phyloP scores from a whole-genome alignment of 2,329 filamentous ascomycete species.

The Epichloe elymi region DNA sequence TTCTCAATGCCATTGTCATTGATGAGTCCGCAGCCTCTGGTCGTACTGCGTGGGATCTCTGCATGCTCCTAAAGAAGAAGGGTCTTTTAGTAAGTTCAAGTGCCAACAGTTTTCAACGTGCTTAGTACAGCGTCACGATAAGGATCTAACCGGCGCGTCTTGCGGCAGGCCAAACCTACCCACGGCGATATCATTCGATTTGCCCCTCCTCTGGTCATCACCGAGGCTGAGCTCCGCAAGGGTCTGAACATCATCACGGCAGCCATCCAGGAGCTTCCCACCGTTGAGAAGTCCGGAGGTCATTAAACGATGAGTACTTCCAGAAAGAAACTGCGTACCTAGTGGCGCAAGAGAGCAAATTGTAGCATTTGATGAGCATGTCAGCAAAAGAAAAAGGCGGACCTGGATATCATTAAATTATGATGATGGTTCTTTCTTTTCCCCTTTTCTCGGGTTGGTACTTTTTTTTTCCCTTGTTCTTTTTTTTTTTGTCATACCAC shows the following conservation, averaged over 20 bases:
- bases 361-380: conserved; percentile 9
- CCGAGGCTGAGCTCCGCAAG: conserved; percentile 68
- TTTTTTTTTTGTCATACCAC: background rate
- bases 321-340: background rate
- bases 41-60: conserved; percentile 89
- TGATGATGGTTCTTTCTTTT: background rate
- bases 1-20: conserved; percentile 92
- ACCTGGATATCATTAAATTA: background rate
- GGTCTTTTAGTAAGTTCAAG: conserved; percentile 61
- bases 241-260: conserved; percentile 70
- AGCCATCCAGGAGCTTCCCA: conserved; percentile 70
- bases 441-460: background rate
- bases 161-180: conserved; percentile 77
- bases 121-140: background rate
- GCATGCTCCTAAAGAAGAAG: conserved; percentile 89
- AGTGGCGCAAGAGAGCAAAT: conserved; percentile 11
- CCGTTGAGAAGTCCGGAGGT: conserved; percentile 23
- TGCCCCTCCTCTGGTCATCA: conserved; percentile 91
- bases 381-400: background rate
- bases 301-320: conserved; percentile 17
- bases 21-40: conserved; percentile 78
- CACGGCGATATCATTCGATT: conserved; percentile 98
- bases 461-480: background rate
- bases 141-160: background rate
- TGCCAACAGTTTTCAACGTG: background rate